These are phyloP conservation scores for Pythium guiyangense DNA, from an alignment of 352 stramenopile genomes.

Conservation along the genomic window DNA sequence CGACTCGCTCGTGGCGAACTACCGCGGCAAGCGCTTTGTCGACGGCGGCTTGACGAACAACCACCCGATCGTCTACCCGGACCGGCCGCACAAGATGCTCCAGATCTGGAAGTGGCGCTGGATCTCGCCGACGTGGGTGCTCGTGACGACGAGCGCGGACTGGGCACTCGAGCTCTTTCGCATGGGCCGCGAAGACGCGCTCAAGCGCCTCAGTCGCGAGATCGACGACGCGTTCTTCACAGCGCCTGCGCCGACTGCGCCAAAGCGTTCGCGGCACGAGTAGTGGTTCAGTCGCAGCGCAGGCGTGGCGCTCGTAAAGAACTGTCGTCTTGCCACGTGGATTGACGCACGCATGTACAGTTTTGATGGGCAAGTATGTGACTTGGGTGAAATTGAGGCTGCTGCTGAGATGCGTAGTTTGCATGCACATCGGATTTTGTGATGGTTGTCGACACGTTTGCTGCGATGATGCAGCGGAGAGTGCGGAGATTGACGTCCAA, in stretches of 20 bases:
- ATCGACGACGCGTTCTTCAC: slow-evolving; percentile 32
- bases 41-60: slow-evolving; percentile 78
- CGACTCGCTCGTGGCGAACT: slow-evolving; percentile 50
- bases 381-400: no score
- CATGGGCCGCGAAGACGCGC: slow-evolving; percentile 72
- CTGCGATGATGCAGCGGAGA: no score
- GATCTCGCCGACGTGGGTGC: slow-evolving; percentile 69
- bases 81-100: slow-evolving; percentile 66
- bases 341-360: not conserved
- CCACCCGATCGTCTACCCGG: slow-evolving; percentile 44
- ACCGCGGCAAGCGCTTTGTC: slow-evolving; percentile 69
- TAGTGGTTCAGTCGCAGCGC: not conserved
- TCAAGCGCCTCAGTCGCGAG: slow-evolving; percentile 53
- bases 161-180: slow-evolving; percentile 73
- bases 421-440: no score
- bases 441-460: no score
- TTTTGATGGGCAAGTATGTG: no score
- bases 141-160: slow-evolving; percentile 70
- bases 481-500: no score
- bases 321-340: no score
- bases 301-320: no score
- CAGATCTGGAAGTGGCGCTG: slow-evolving; percentile 84
- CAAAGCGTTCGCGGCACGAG: slow-evolving; percentile 3
- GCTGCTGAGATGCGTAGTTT: no score
- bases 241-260: not conserved